Base-by-base conservation (phyloP, 257 asterid species). In the Asclepias syriaca region DNA sequence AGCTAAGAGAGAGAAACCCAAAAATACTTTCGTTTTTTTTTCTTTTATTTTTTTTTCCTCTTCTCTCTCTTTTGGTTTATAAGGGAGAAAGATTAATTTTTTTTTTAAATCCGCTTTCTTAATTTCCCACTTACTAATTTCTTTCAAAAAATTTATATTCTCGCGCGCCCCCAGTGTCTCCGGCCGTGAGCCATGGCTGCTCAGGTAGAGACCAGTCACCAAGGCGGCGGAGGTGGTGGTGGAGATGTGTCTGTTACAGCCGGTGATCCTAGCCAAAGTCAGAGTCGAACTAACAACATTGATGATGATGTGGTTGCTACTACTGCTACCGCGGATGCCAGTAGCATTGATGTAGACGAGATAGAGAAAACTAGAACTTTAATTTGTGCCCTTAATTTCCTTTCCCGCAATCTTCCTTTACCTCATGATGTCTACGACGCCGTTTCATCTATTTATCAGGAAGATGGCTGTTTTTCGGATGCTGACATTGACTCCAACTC, bases 311-410 rank as follows among this genome's bases (percentile, higher is more conserved):
- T 7, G 37, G 15, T 7, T 64, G 15, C 68, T 63, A 29, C 29
- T n/a, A n/a, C 55, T 34, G 68, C 8, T 15, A 48, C 24, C 37
- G 24, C 57, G 16, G 22, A 10, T 54, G 24, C 59, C 21, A 12
- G 27, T 69, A 16, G 40, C 21, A 18, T 49, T 55, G 63, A 68
- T 6, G 85, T 70, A 49, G 69, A 58, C 58, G 81, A 80, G 53
- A 74, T 89, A 43, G 90, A 85, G 79, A 78, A 85, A 45, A 87
- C 97, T 50, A 88, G 87, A 82, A 88, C 92, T 2, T 82, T 94
- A 57, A 91, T 94, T 50, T 94, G 96, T 65, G 99, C 97, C 49
- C 95, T 94, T 83, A 94, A 91, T 88, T 88, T 87, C 75, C 87
- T 94, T 65, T 91, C 99, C 15, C 95, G 97, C 18, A 87, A 89